Percentiles rank a stretch among this genome's conserved stretches.
phyloP scores from a whole-genome alignment of 176 grass and related monocot genomes.

The Saccharum officinarum region DNA sequence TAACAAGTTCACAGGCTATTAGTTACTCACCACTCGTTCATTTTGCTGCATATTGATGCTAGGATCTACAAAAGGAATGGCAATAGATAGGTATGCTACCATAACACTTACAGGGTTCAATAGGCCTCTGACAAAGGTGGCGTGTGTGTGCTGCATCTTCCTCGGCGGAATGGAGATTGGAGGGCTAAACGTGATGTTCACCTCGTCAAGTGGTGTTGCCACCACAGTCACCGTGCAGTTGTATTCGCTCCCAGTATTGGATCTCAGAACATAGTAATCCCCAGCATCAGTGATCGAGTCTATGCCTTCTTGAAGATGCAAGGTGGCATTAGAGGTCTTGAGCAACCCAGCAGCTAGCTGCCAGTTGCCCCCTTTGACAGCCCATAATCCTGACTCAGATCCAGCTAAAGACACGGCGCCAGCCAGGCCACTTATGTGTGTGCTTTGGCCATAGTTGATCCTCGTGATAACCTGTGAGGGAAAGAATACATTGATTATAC shows the following conservation, averaged over 20 bases:
- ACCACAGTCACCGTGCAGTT: slow-evolving; percentile 68
- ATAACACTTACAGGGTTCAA: slow-evolving; percentile 75
- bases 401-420: slow-evolving; percentile 88
- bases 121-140: slow-evolving; percentile 83
- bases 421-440: slow-evolving; percentile 72
- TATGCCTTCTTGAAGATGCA: slow-evolving; percentile 86
- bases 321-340: slow-evolving; percentile 59
- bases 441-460: slow-evolving; percentile 91
- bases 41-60: neutral
- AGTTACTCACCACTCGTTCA: neutral
- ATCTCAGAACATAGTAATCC: slow-evolving; percentile 73
- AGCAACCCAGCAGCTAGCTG: slow-evolving; percentile 73
- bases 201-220: slow-evolving; percentile 85
- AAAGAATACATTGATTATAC: neutral
- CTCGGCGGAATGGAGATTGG: slow-evolving; percentile 68
- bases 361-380: slow-evolving; percentile 82
- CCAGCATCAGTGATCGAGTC: slow-evolving; percentile 60
- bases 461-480: slow-evolving; percentile 81
- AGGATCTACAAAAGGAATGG: neutral
- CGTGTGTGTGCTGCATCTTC: slow-evolving; percentile 84
- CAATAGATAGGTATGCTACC: neutral
- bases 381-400: slow-evolving; percentile 77
- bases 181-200: slow-evolving; percentile 78
- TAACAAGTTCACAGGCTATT: neutral
- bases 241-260: slow-evolving; percentile 67